Evolutionary conservation across 179 eudicot species (phyloP).

Genomic region (Camellia oleifera): DNA sequence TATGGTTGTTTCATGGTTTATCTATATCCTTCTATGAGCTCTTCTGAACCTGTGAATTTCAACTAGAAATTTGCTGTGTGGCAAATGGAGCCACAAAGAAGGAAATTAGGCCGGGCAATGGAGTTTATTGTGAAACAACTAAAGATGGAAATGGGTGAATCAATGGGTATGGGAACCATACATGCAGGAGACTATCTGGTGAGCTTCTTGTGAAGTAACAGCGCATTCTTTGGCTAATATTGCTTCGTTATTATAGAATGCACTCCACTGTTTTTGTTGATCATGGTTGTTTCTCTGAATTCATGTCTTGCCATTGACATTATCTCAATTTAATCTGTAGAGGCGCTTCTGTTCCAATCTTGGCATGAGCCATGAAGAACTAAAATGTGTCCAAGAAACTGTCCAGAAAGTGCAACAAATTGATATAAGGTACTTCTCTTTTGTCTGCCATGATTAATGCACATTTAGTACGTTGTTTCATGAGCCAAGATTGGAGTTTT

Average conservation of each 20-base stretch:
- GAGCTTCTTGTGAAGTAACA: conserved; percentile 7
- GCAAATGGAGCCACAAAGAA: conserved; percentile 50
- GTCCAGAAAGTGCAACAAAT: conserved; percentile 65
- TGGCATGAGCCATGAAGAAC: conserved; percentile 70
- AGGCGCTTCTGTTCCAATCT: conserved; percentile 81
- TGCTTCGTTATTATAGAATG: no score
- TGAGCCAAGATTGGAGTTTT: no score
- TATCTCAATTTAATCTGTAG: conserved; percentile 24
- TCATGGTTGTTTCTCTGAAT: no score
- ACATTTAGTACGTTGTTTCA: no score
- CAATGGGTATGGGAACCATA: conserved; percentile 39
- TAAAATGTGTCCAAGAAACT: conserved; percentile 78
- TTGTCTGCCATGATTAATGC: no score
- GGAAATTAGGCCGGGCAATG: conserved; percentile 53
- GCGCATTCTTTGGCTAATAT: neutral
- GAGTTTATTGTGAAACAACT: conserved; percentile 46
- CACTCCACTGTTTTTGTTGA: no score
- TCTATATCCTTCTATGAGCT: conserved; percentile 8
- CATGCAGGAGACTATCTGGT: conserved; percentile 41
- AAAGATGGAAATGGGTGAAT: conserved; percentile 39
- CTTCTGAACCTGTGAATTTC: conserved; percentile 19
- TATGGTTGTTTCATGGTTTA: conserved; percentile 24
- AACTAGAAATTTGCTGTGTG: conserved; percentile 51
- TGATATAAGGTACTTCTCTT: conserved; percentile 56
- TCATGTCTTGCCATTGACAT: neutral